A percentile compares a stretch with the other conserved stretches of the same genome.
phyloP scores from a whole-genome alignment of 2,329 filamentous ascomycete genomes.

The Pseudogymnoascus sp. region DNA sequence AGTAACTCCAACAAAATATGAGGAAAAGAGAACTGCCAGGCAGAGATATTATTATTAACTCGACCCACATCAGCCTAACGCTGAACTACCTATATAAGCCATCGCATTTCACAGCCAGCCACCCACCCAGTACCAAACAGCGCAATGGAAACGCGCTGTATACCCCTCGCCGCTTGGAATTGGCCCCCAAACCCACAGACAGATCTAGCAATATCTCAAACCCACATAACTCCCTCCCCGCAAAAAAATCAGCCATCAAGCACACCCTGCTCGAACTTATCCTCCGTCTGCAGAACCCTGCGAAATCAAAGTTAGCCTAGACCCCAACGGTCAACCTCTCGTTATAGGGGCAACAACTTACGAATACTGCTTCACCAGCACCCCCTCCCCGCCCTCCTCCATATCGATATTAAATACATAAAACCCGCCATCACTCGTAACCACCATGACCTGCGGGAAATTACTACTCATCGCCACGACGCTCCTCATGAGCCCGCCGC shows the following conservation, averaged over 20 bases:
- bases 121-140: not conserved
- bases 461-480: slow-evolving; percentile 97
- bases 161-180: not conserved
- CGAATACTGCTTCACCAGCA: slow-evolving; percentile 86
- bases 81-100: not conserved
- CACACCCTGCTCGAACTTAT: slow-evolving; percentile 1
- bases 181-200: not conserved
- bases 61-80: not conserved
- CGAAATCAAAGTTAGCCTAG: not conserved
- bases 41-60: not conserved
- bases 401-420: slow-evolving; percentile 94
- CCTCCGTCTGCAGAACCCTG: not conserved
- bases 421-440: slow-evolving; percentile 90
- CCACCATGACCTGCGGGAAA: slow-evolving; percentile 94
- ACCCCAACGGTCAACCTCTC: no score
- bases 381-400: slow-evolving; percentile 88
- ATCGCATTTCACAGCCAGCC: not conserved
- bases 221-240: not conserved
- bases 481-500: slow-evolving; percentile 57
- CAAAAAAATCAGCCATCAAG: not conserved
- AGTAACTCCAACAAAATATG: not conserved
- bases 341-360: slow-evolving; percentile 40
- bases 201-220: not conserved
- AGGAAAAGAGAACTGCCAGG: not conserved
- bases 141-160: not conserved